A percentile compares a stretch with the other conserved stretches of the same genome.
Evolutionary conservation across 1,139 yeast genomes (phyloP).

Genomic region (Blastobotrys aristatus): DNA sequence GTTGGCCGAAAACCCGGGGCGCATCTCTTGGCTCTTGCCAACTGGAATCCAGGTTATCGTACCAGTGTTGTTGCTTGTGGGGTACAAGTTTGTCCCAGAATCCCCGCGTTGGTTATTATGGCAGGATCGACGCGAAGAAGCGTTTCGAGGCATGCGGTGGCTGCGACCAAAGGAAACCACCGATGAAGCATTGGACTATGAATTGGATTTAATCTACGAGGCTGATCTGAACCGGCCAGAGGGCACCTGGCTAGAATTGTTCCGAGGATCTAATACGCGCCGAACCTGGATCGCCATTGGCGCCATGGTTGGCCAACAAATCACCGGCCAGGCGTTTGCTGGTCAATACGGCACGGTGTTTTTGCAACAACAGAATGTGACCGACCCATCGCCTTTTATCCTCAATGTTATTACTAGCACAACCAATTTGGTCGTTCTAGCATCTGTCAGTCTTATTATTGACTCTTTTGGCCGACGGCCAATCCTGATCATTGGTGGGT

Average conservation of each 20-base stretch:
- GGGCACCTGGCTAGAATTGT: conserved; percentile 12
- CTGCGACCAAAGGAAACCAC: conserved; percentile 3
- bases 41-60: conserved; percentile 5
- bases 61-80: conserved; percentile 12
- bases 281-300: conserved; percentile 15
- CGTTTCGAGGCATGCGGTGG: conserved; percentile 7
- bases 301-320: conserved; percentile 15
- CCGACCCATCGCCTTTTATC: conserved; percentile 13
- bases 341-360: conserved; percentile 15
- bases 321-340: conserved; percentile 16
- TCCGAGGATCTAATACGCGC: conserved; percentile 12
- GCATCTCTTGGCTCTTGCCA: conserved; percentile 1
- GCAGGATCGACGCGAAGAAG: conserved; percentile 15
- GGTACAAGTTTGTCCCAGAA: conserved; percentile 10
- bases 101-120: conserved; percentile 15
- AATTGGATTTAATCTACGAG: conserved; percentile 11
- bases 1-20: background rate
- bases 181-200: conserved; percentile 8
- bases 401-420: conserved; percentile 5
- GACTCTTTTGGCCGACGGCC: conserved; percentile 16
- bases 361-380: conserved; percentile 14
- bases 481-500: conserved; percentile 11
- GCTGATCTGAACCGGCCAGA: conserved; percentile 7
- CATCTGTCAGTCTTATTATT: conserved; percentile 3
- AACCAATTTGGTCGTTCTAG: background rate